Evolutionary conservation across 2,329 filamentous ascomycete genomes (phyloP).

Genomic region (Aureobasidium sp.): DNA sequence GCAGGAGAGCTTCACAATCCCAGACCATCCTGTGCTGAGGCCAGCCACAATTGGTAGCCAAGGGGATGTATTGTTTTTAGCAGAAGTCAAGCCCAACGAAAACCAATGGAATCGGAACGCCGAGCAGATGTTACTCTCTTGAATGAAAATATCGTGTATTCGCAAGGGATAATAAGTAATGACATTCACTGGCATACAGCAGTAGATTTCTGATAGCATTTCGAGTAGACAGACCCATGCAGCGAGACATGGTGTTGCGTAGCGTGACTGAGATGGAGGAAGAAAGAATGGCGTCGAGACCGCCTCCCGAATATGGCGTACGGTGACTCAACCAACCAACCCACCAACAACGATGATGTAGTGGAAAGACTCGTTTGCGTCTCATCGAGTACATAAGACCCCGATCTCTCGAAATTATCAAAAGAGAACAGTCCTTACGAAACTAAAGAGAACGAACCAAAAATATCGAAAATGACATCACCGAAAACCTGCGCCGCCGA

Average conservation of each 20-base stretch:
- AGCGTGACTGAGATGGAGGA: background rate
- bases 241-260: background rate
- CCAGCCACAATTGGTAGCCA: background rate
- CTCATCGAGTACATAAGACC: background rate
- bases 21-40: too few species aligned
- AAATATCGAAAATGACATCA: conserved; percentile 8
- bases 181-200: background rate
- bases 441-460: background rate
- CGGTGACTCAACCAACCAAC: conserved; percentile 1
- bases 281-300: conserved; percentile 3
- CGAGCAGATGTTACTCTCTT: background rate
- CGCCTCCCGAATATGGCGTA: background rate
- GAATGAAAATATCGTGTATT: background rate
- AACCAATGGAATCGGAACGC: background rate
- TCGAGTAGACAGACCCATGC: too few species aligned
- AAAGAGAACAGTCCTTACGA: background rate
- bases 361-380: background rate
- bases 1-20: background rate
- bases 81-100: background rate
- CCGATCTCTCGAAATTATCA: background rate
- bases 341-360: conserved; percentile 2
- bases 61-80: too few species aligned
- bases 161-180: background rate
- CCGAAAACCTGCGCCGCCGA: background rate
- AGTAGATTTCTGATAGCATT: too few species aligned